A percentile compares a stretch with the other conserved stretches of the same genome.
Conservation (phyloP, 2,329 filamentous ascomycete species). For the Arthrobotrys conoides region DNA sequence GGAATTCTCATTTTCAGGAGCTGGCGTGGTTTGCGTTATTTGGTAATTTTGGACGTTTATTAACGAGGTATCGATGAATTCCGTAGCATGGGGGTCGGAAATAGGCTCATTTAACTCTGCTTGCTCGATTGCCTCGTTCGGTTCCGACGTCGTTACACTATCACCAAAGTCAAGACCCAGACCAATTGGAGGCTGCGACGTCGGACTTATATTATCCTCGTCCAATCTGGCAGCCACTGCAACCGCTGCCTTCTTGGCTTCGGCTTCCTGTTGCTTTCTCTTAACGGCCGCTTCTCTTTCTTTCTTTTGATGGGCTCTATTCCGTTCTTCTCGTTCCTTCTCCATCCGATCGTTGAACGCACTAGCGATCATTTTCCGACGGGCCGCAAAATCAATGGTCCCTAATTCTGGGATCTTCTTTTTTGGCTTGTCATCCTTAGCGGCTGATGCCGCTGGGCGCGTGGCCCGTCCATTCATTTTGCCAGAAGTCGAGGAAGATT, state of each 20-base stretch:
- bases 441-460: conserved; percentile 29
- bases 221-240: conserved; percentile 27
- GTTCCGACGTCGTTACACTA: conserved; percentile 30
- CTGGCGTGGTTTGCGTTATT: conserved; percentile 54
- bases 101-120: conserved; percentile 53
- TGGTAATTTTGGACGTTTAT: conserved; percentile 56
- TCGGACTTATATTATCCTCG: conserved; percentile 40
- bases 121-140: conserved; percentile 22
- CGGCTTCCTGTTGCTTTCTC: conserved; percentile 67
- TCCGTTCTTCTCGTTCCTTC: conserved; percentile 75
- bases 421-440: conserved; percentile 67
- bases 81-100: conserved; percentile 29
- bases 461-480: conserved; percentile 47
- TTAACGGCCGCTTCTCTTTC: conserved; percentile 68
- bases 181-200: conserved; percentile 41
- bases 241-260: conserved; percentile 29
- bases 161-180: conserved; percentile 55
- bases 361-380: conserved; percentile 84
- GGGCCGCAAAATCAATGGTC: conserved; percentile 86
- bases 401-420: conserved; percentile 74
- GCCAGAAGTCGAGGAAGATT: conserved; percentile 43
- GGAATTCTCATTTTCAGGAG: conserved; percentile 57
- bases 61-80: conserved; percentile 39
- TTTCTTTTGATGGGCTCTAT: conserved; percentile 71
- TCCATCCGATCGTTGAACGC: conserved; percentile 88